phyloP scores from a whole-genome alignment of 371 early-diverging fungal genomes.

The Mortierella sp. region DNA sequence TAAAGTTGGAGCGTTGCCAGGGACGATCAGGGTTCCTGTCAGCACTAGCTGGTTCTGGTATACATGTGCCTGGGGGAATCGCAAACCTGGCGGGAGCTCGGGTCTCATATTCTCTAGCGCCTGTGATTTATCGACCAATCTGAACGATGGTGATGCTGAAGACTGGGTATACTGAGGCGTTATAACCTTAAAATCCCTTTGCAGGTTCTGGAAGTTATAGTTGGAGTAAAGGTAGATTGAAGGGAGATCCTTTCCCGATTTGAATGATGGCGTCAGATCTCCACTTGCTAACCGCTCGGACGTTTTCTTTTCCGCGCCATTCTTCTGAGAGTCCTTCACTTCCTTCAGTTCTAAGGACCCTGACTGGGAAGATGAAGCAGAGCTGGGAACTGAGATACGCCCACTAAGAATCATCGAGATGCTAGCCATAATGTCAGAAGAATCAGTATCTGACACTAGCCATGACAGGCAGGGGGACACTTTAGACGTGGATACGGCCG shows the following conservation, averaged over 20 bases:
- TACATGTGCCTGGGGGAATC: slow-evolving; percentile 66
- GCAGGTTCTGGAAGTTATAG: slow-evolving; percentile 65
- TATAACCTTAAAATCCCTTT: slow-evolving; percentile 57
- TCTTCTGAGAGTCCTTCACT: background rate
- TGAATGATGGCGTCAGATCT: slow-evolving; percentile 50
- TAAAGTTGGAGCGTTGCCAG: slow-evolving; percentile 59
- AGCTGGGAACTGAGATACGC: slow-evolving; percentile 38
- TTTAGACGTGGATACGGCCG: slow-evolving; percentile 14
- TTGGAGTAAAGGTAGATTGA: slow-evolving; percentile 65
- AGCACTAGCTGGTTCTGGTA: slow-evolving; percentile 59
- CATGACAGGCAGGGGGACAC: slow-evolving; percentile 32
- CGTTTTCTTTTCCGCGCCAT: slow-evolving; percentile 15
- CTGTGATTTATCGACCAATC: slow-evolving; percentile 31
- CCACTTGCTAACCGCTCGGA: slow-evolving; percentile 49
- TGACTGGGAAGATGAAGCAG: slow-evolving; percentile 22
- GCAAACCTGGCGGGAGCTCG: slow-evolving; percentile 29
- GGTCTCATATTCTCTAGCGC: slow-evolving; percentile 49
- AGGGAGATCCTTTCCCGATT: slow-evolving; percentile 26
- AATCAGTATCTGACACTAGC: slow-evolving; percentile 24
- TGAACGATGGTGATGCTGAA: slow-evolving; percentile 37
- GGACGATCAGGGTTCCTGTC: slow-evolving; percentile 64
- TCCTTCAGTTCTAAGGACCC: background rate
- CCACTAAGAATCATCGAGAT: slow-evolving; percentile 48
- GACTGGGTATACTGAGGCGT: slow-evolving; percentile 32
- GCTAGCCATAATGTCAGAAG: slow-evolving; percentile 47